Percentiles rank a stretch among this genome's conserved stretches.
phyloP scores from a whole-genome alignment of 805 yeast genomes.

The Jamesozyma piceae region DNA sequence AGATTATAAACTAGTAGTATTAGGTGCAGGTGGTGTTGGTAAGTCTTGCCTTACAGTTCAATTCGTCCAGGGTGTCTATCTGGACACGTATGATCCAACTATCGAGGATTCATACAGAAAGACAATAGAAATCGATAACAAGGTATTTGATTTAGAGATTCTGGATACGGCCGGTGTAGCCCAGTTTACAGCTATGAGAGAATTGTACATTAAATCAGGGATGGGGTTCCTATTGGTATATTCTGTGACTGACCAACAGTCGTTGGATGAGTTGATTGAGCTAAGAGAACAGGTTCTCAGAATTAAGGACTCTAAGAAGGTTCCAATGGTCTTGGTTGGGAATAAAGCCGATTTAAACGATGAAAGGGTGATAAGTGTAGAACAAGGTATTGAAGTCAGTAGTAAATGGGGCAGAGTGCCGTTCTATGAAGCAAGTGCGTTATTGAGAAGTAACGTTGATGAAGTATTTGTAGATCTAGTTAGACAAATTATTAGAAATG shows the following conservation, averaged over 20 bases:
- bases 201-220: slow-evolving; percentile 76
- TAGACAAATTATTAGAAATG: slow-evolving; percentile 57
- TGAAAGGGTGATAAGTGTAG: slow-evolving; percentile 67
- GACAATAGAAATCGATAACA: slow-evolving; percentile 78
- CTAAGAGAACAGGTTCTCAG: slow-evolving; percentile 76
- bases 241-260: slow-evolving; percentile 66
- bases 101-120: slow-evolving; percentile 92
- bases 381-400: slow-evolving; percentile 75
- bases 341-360: slow-evolving; percentile 79
- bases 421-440: slow-evolving; percentile 89
- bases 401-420: slow-evolving; percentile 85
- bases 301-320: slow-evolving; percentile 63
- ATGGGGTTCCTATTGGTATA: slow-evolving; percentile 85
- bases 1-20: slow-evolving; percentile 83
- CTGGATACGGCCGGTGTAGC: slow-evolving; percentile 92
- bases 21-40: slow-evolving; percentile 98
- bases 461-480: slow-evolving; percentile 85
- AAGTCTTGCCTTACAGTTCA: slow-evolving; percentile 89
- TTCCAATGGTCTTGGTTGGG: slow-evolving; percentile 86
- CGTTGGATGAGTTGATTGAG: slow-evolving; percentile 68
- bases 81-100: slow-evolving; percentile 92
- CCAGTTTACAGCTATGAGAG: slow-evolving; percentile 94
- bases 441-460: slow-evolving; percentile 79
- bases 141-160: slow-evolving; percentile 77
- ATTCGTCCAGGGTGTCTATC: slow-evolving; percentile 81